Conservation (phyloP, 1,284 basidiomycete species). For the Tranzscheliella williamsii region DNA sequence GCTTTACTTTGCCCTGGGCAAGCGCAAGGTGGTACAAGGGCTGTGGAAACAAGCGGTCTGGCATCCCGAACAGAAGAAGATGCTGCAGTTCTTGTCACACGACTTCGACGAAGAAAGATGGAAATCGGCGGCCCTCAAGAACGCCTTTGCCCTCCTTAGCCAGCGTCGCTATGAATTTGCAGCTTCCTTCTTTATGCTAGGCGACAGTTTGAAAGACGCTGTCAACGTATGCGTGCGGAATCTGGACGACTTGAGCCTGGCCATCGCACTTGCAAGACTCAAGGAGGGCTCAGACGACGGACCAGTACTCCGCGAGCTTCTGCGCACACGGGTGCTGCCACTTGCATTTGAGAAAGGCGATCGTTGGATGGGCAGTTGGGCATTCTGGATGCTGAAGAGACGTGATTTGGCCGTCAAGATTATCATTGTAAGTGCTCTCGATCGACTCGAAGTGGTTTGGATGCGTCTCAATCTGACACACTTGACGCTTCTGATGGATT, state of each 20-base stretch:
- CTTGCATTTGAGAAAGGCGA: slow-evolving; percentile 82
- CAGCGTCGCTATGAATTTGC: slow-evolving; percentile 67
- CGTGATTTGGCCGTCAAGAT: slow-evolving; percentile 83
- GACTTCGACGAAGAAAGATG: slow-evolving; percentile 84
- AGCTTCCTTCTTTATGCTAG: slow-evolving; percentile 94
- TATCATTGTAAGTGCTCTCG: slow-evolving; percentile 64
- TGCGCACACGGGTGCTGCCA: slow-evolving; percentile 77
- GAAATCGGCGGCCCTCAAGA: slow-evolving; percentile 92
- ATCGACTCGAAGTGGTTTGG: not conserved
- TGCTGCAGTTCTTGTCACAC: slow-evolving; percentile 90
- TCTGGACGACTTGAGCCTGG: slow-evolving; percentile 84
- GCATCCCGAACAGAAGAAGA: slow-evolving; percentile 84
- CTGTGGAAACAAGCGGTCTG: slow-evolving; percentile 94
- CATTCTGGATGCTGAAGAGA: slow-evolving; percentile 84
- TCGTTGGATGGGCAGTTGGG: slow-evolving; percentile 95
- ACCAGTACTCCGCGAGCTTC: slow-evolving; percentile 73
- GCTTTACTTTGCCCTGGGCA: slow-evolving; percentile 92
- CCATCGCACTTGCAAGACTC: slow-evolving; percentile 80
- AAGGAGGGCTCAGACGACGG: slow-evolving; percentile 77
- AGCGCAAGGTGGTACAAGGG: slow-evolving; percentile 85
- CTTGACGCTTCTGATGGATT: no score
- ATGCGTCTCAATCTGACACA: not conserved
- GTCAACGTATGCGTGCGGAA: slow-evolving; percentile 88
- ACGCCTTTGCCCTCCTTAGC: slow-evolving; percentile 87
- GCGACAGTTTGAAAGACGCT: slow-evolving; percentile 83